Percentiles rank a stretch among this genome's conserved stretches.
These are phyloP conservation scores for Paralagenidium karlingii DNA, from an alignment of 352 stramenopile species.

Conservation along the genomic window DNA sequence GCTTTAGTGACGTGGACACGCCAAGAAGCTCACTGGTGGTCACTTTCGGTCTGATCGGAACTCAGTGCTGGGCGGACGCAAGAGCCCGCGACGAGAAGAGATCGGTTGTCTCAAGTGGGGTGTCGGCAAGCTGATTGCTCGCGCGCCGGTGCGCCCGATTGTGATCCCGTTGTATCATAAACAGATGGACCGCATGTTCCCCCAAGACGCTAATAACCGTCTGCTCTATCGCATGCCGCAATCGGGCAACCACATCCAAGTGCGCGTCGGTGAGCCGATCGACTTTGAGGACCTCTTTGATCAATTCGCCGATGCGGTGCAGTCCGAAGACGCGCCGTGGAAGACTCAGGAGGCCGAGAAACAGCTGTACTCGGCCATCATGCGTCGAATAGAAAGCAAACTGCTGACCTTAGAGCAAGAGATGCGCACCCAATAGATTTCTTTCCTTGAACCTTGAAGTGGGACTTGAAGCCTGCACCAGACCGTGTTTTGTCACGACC, in stretches of 20 bases:
- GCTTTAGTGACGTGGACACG: background rate
- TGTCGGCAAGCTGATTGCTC: slow-evolving; percentile 75
- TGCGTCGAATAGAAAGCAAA: slow-evolving; percentile 65
- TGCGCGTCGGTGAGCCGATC: slow-evolving; percentile 63
- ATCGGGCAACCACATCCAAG: slow-evolving; percentile 29
- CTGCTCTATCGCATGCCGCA: slow-evolving; percentile 50
- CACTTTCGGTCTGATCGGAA: background rate
- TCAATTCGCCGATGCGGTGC: slow-evolving; percentile 27
- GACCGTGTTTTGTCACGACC: slow-evolving; percentile 2
- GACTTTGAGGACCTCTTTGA: slow-evolving; percentile 77
- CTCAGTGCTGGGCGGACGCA: slow-evolving; percentile 59
- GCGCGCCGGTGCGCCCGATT: slow-evolving; percentile 44
- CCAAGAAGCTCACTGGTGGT: slow-evolving; percentile 4
- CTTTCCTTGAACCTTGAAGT: background rate
- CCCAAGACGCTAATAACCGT: slow-evolving; percentile 59
- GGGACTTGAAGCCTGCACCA: background rate
- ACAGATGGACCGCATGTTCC: slow-evolving; percentile 83
- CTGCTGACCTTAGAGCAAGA: slow-evolving; percentile 25
- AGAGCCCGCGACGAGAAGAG: slow-evolving; percentile 40
- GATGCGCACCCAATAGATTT: no score
- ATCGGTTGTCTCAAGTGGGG: slow-evolving; percentile 81
- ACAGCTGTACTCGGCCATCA: slow-evolving; percentile 74
- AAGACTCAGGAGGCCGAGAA: slow-evolving; percentile 51
- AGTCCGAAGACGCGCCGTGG: slow-evolving; percentile 22
- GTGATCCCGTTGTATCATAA: slow-evolving; percentile 80